These are phyloP conservation scores for Xylaria flabelliformis DNA, from an alignment of 495 filamentous ascomycete genomes.

Conservation along the genomic window DNA sequence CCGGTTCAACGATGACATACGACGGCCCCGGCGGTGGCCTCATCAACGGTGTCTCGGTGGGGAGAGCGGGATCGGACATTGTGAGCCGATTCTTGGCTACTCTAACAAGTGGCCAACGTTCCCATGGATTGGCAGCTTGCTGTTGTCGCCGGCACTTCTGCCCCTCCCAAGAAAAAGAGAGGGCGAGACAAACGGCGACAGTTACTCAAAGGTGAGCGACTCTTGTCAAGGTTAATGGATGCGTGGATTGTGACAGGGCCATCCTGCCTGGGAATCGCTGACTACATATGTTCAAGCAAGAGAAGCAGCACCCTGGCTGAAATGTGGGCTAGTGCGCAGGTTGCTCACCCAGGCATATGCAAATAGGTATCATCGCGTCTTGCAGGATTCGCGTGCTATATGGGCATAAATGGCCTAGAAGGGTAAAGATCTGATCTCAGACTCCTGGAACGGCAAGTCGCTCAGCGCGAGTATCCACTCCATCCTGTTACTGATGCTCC, in stretches of 20 bases:
- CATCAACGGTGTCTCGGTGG: slow-evolving; percentile 13
- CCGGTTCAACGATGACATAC: slow-evolving; percentile 16
- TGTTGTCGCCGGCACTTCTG: slow-evolving; percentile 1
- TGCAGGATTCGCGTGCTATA: background rate
- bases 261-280: slow-evolving; percentile 1
- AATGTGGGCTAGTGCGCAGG: slow-evolving; percentile 2
- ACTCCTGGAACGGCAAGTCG: background rate
- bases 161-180: slow-evolving; percentile 3
- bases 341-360: slow-evolving; percentile 3
- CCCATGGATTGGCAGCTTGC: slow-evolving; percentile 9
- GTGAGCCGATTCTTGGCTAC: slow-evolving; percentile 11
- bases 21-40: slow-evolving; percentile 26
- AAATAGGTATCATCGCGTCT: slow-evolving; percentile 10
- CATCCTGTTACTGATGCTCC: background rate
- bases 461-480: background rate
- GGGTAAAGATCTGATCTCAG: slow-evolving; percentile 18
- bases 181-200: background rate
- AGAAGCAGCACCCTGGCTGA: background rate
- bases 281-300: slow-evolving; percentile 16
- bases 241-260: slow-evolving; percentile 9
- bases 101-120: slow-evolving; percentile 7
- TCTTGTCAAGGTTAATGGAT: slow-evolving; percentile 15
- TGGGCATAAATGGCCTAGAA: background rate
- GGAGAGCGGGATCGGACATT: slow-evolving; percentile 17
- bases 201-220: background rate